Evolutionary conservation across 2,329 filamentous ascomycete species (phyloP).

Genomic region (Clarireedia homoeocarpa): DNA sequence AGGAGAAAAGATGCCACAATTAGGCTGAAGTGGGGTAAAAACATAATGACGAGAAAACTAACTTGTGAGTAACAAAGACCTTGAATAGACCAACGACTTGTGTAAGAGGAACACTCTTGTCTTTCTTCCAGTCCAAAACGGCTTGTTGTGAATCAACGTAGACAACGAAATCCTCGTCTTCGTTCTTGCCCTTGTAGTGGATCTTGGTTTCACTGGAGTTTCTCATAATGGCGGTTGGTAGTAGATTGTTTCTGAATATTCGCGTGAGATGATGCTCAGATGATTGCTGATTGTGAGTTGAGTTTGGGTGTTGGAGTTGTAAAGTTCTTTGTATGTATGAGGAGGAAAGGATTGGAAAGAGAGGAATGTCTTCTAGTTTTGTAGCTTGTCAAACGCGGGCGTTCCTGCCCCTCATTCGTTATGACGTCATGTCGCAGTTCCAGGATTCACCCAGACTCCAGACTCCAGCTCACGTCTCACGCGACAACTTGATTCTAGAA

Average conservation of each 20-base stretch:
- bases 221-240: constrained; percentile 35
- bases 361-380: constrained; percentile 22
- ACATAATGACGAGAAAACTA: constrained; percentile 34
- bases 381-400: constrained; percentile 19
- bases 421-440: constrained; percentile 4
- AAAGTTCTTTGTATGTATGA: constrained; percentile 2
- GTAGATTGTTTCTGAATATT: background rate
- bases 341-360: constrained; percentile 8
- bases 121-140: constrained; percentile 74
- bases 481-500: background rate
- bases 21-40: background rate
- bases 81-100: constrained; percentile 85
- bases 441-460: background rate
- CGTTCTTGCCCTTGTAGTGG: constrained; percentile 60
- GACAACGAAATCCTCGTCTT: constrained; percentile 65
- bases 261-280: background rate
- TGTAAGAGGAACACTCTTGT: constrained; percentile 70
- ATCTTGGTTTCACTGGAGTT: constrained; percentile 54
- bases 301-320: constrained; percentile 7
- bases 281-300: constrained; percentile 5
- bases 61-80: constrained; percentile 87
- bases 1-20: too few species aligned
- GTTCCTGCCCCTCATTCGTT: constrained; percentile 17
- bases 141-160: constrained; percentile 53
- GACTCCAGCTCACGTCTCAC: constrained; percentile 6